A percentile compares a stretch with the other conserved stretches of the same genome.
phyloP scores from a whole-genome alignment of 1,284 basidiomycete species.

The Tilletia setariae region DNA sequence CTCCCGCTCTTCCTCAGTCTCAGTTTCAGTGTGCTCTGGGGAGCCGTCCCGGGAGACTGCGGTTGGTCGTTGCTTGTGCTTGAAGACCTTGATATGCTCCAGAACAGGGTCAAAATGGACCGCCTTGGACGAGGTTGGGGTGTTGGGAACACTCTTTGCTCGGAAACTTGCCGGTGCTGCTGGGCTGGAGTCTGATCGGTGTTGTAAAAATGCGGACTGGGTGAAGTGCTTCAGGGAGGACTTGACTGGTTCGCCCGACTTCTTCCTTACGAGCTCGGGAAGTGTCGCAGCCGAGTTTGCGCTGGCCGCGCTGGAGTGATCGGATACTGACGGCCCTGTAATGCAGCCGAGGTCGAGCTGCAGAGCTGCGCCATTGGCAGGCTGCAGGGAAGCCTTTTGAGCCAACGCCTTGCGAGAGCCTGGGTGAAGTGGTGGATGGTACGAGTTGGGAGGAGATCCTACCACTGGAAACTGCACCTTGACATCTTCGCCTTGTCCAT shows the following conservation, averaged over 20 bases:
- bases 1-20: conserved; percentile 62
- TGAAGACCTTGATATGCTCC: conserved; percentile 83
- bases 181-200: conserved; percentile 57
- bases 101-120: conserved; percentile 91
- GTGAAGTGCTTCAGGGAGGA: conserved; percentile 74
- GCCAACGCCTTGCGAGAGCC: conserved; percentile 40
- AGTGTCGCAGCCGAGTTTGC: conserved; percentile 26
- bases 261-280: conserved; percentile 68
- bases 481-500: no score
- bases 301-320: conserved; percentile 18
- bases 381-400: conserved; percentile 33
- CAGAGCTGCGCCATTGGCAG: conserved; percentile 37
- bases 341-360: conserved; percentile 44
- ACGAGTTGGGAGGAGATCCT: not conserved
- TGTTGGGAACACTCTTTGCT: conserved; percentile 56
- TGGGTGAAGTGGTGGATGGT: conserved; percentile 25
- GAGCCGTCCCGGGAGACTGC: conserved; percentile 88
- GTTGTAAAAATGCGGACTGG: conserved; percentile 54
- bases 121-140: conserved; percentile 68
- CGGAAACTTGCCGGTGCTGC: conserved; percentile 23
- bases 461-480: conserved; percentile 4
- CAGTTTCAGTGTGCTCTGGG: conserved; percentile 79
- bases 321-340: conserved; percentile 32
- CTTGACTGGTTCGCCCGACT: conserved; percentile 87
- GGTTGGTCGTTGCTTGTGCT: conserved; percentile 85